A percentile compares a stretch with the other conserved stretches of the same genome.
phyloP scores from a whole-genome alignment of 129 eudicot species.

The Artemisia annua region DNA sequence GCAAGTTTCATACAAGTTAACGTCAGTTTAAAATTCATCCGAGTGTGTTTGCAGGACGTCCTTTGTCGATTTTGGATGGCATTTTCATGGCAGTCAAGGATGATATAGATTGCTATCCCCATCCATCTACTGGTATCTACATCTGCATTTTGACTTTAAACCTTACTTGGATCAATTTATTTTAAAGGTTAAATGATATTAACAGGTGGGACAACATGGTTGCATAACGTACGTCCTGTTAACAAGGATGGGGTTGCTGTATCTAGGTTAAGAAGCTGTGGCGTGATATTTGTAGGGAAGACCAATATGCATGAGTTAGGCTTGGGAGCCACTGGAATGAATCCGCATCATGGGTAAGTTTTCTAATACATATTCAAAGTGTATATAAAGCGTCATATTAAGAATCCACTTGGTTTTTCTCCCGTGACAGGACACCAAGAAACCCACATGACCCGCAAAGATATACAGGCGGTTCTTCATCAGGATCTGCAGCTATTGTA shows the following conservation, averaged over 20 bases:
- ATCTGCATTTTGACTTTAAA: neutral
- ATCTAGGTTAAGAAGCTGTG: constrained; percentile 15
- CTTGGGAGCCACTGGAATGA: neutral
- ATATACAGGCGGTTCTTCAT: constrained; percentile 11
- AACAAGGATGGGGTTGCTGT: constrained; percentile 2
- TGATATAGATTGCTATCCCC: constrained; percentile 16
- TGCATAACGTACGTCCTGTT: constrained; percentile 10
- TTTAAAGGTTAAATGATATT: neutral
- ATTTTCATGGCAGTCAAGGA: constrained; percentile 14
- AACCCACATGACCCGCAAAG: constrained; percentile 15
- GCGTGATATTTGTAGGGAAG: constrained; percentile 14
- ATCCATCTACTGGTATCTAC: neutral
- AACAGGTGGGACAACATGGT: constrained; percentile 18
- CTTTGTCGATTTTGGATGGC: constrained; percentile 12
- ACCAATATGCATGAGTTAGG: constrained; percentile 14
- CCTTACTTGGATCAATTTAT: neutral
- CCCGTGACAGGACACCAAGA: constrained; percentile 12
- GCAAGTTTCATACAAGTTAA: neutral
- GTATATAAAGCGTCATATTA: neutral
- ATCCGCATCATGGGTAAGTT: constrained; percentile 12
- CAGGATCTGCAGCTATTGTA: constrained; percentile 14
- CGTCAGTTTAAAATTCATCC: neutral
- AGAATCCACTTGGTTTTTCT: neutral
- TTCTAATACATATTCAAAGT: neutral
- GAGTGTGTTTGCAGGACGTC: neutral